Percentiles rank a stretch among this genome's conserved stretches.
Conservation (phyloP, 2,329 filamentous ascomycete genomes). For the Exophiala viscosa region DNA sequence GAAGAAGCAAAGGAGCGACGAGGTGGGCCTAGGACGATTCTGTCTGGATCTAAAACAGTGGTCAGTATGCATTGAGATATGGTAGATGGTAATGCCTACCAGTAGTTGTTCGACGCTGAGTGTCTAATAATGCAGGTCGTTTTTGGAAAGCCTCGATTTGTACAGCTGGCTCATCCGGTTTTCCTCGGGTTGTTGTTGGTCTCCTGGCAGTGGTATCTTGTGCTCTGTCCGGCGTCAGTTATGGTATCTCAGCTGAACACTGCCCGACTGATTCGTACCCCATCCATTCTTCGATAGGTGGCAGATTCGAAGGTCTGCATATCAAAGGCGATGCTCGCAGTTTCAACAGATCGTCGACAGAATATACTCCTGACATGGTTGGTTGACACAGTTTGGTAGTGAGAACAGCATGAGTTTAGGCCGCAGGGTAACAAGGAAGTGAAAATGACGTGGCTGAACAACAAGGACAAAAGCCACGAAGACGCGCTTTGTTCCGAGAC, state of each 20-base stretch:
- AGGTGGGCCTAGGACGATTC: slow-evolving; percentile 80
- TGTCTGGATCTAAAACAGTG: slow-evolving; percentile 54
- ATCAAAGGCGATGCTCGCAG: slow-evolving; percentile 80
- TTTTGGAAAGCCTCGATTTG: slow-evolving; percentile 26
- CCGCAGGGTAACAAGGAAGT: too few species aligned
- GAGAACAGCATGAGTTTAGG: slow-evolving; percentile 15
- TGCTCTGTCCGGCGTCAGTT: slow-evolving; percentile 35
- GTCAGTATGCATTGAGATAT: slow-evolving; percentile 30
- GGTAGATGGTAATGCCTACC: slow-evolving; percentile 34
- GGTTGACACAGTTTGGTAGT: not conserved
- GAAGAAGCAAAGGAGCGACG: slow-evolving; percentile 80
- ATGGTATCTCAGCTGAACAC: slow-evolving; percentile 6
- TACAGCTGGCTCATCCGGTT: slow-evolving; percentile 19
- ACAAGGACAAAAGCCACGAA: too few species aligned
- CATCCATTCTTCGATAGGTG: slow-evolving; percentile 93
- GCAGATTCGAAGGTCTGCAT: slow-evolving; percentile 71
- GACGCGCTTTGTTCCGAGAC: too few species aligned
- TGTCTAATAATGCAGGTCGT: slow-evolving; percentile 42
- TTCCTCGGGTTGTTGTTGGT: slow-evolving; percentile 16
- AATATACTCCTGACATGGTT: slow-evolving; percentile 58
- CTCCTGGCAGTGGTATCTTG: slow-evolving; percentile 38
- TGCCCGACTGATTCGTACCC: slow-evolving; percentile 54
- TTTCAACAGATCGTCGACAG: slow-evolving; percentile 69
- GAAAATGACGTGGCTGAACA: too few species aligned
- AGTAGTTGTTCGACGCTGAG: slow-evolving; percentile 47